Percentiles rank a stretch among this genome's conserved stretches.
phyloP scores from a whole-genome alignment of 2,329 filamentous ascomycete genomes.

The Setomelanomma holmii region DNA sequence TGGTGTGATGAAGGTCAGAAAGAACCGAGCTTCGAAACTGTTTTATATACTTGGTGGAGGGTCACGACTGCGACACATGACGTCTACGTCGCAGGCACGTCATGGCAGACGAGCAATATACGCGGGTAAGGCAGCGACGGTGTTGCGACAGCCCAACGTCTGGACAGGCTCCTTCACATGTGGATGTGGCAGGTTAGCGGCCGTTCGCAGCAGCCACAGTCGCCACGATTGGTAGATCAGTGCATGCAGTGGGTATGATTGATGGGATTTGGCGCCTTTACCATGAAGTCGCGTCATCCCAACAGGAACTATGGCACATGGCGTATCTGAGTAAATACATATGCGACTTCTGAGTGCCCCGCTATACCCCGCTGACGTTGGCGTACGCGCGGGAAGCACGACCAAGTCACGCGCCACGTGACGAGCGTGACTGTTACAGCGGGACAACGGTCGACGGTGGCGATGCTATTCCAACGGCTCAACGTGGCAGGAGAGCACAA shows the following conservation, averaged over 20 bases:
- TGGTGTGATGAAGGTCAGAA: conserved; percentile 27
- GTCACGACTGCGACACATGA: conserved; percentile 8
- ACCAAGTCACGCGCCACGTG: conserved; percentile 24
- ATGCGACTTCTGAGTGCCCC: conserved; percentile 10
- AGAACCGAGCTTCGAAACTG: conserved; percentile 2
- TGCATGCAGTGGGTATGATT: conserved; percentile 18
- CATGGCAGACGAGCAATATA: conserved; percentile 20
- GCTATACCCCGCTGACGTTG: conserved; percentile 24
- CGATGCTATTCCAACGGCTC: conserved; percentile 1
- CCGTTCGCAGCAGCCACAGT: conserved; percentile 22
- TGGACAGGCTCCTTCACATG: conserved; percentile 21
- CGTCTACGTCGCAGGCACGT: conserved; percentile 31
- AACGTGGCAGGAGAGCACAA: conserved; percentile 19
- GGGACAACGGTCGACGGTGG: not conserved
- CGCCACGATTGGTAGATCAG: conserved; percentile 31
- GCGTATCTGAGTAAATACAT: conserved; percentile 12
- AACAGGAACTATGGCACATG: conserved; percentile 11
- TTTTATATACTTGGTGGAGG: conserved; percentile 28
- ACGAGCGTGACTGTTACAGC: conserved; percentile 18
- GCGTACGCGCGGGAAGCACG: conserved; percentile 10
- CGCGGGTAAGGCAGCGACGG: conserved; percentile 16
- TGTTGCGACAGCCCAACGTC: conserved; percentile 9
- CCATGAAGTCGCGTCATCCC: conserved; percentile 34
- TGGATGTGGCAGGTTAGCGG: conserved; percentile 9
- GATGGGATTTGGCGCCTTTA: conserved; percentile 27